Evolutionary conservation across 495 filamentous ascomycete species (phyloP), one percentile per base, ranked within the genome.

Genomic region (Penicillium cinerascens): DNA sequence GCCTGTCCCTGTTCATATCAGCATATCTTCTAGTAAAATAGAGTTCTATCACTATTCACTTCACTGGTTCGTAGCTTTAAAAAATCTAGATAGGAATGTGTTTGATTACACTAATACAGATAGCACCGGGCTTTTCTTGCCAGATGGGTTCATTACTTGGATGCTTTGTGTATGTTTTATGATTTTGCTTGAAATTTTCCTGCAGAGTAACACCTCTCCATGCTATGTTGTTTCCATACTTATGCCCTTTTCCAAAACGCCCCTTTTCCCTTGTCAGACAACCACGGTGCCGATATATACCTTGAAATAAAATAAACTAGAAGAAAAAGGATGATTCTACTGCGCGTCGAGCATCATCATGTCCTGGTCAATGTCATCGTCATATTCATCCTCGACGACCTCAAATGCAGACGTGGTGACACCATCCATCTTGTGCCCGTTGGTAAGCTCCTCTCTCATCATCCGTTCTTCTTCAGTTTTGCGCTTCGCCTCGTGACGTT

Each of bases 81-180:
- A n/a, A n/a, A n/a, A n/a, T n/a, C n/a, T 97, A 33, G 95, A 97
- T 2, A 99, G 73, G 67, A 99, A 97, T 63, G 97, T 95, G 60
- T 95, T n/a, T n/a, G n/a, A n/a, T n/a, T n/a, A n/a, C 95, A 68
- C 97, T 93, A 40, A n/a, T 89, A 82, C 4, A 10, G 10, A 33
- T 33, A 13, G 11, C 3, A 4, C 29, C 29, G 11, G 10, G 11
- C 11, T 33, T 10, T 33, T 33, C 3, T 9, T 33, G 11, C n/a
- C n/a, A n/a, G n/a, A n/a, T n/a, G 2, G 22, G 22, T 33, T 13
- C 10, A 3, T 4, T 11, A 33, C 10, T 13, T 10, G 11, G 10
- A 13, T 11, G 29, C 13, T 33, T 11, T 13, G 29, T 13, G 29
- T 2, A 33, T 13, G 10, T 13, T 33, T 33, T 13, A 33, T 33